Evolutionary conservation across 805 yeast species (phyloP), one percentile per base, ranked within the genome.

Genomic region (Lachancea fermentati): DNA sequence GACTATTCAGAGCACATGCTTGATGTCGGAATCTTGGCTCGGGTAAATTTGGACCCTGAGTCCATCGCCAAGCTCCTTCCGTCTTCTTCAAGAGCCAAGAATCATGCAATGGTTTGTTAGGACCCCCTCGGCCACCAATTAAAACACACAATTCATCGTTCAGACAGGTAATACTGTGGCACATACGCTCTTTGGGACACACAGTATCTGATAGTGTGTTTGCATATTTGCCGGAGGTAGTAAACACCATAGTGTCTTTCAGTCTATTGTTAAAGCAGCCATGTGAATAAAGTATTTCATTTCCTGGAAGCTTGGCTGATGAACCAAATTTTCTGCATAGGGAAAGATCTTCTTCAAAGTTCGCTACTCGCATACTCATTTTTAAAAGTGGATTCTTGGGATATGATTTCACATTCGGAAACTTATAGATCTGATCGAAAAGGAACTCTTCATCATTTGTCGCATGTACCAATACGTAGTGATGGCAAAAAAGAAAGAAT

Each of bases 401-500:
- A n/a, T n/a, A n/a, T n/a, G n/a, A n/a, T n/a, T n/a, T n/a, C n/a
- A n/a, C n/a, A n/a, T n/a, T n/a, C n/a, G n/a, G n/a, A 22, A 22
- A 22, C 26, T 22, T 22, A 11, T 22, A 22, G 11, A 11, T 11
- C 11, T 7, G 26, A 22, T 16, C 19, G 36, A 47, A 50, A 15
- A 19, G 7, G 39, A 49, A 54, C 2, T 22, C 35, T 2, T 25
- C 9, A 12, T 50, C 49, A 48, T 73, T 76, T 0, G 79, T 69
- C 2, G 86, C 86, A 58, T 81, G 88, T 2, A 80, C 66, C 30
- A 81, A 67, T 28, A 79, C 66, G 52, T 85, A 85, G 56, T 85
- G 93, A 51, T 83, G 91, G 42, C 85, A 76, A 52, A 82, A 85
- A 11, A 81, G 54, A 19, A 79, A 71, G 47, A 85, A 84, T 58